Evolutionary conservation across 305 asterid species (phyloP), one percentile per base, ranked within the genome.

Genomic region (Ruellia speciosa): DNA sequence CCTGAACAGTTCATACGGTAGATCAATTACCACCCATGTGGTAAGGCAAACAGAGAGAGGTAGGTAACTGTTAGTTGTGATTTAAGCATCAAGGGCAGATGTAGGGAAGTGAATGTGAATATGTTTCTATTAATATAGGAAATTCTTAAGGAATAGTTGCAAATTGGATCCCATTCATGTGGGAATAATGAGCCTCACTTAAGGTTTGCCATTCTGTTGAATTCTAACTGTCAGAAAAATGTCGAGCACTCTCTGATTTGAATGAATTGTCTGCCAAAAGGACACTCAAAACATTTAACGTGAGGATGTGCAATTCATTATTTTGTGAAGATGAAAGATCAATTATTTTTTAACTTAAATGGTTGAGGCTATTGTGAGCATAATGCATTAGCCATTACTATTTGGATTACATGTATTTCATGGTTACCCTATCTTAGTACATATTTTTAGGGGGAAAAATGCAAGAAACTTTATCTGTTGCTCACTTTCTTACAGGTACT

Each of bases 401-500:
- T 14, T 43, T 43, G 48, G 15, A 14, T 43, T 10, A 10, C 4
- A 10, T 1, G 11, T 43, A 12, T 43, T 10, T 43, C 0, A 3
- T 14, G 11, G 15, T 43, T 43, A 14, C 48, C 48, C 5, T 7
- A 11, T 10, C 48, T 43, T 43, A 37, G 2, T 37, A 10, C 41
- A 37, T 37, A 37, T 37, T 37, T 37, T 37, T 3, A 2, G 2
- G 9, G 12, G 9, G 9, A 7, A 3, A 4, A 43, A 4, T 43
- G 16, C 16, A 4, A n/a, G 7, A 12, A 43, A 7, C 16, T 43
- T 14, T n/a, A 14, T 5, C 14, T 15, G 18, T 47, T 47, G 51
- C 19, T 47, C 52, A 47, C 14, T 47, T 15, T 6, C 20, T 14
- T 47, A 19, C 9, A 90, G 97, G 85, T 87, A 52, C 73, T 90